Conservation (phyloP, 805 yeast genomes). For the Martiniozyma abietophila region DNA sequence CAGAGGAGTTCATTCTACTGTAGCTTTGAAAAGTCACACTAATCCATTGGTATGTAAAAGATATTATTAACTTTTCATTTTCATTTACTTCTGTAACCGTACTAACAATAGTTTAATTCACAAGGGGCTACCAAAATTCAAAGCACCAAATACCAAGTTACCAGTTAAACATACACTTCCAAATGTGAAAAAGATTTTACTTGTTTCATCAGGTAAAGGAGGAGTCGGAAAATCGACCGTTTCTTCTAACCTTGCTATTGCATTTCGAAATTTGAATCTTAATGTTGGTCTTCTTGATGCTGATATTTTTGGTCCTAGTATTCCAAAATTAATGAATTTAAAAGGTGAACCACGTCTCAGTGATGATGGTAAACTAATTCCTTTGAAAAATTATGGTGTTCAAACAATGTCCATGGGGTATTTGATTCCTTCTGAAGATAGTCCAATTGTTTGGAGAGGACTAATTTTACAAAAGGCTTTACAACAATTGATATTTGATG, state of each 20-base stretch:
- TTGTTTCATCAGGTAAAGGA: slow-evolving; percentile 72
- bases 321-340: slow-evolving; percentile 64
- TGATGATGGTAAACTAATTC: slow-evolving; percentile 45
- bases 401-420: slow-evolving; percentile 90
- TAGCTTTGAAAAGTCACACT: slow-evolving; percentile 26
- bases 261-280: slow-evolving; percentile 43
- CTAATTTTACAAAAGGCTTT: slow-evolving; percentile 80
- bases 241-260: slow-evolving; percentile 57
- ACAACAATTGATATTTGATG: slow-evolving; percentile 77
- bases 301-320: slow-evolving; percentile 78
- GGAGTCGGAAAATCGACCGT: slow-evolving; percentile 80
- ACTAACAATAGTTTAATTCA: slow-evolving; percentile 7
- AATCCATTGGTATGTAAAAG: slow-evolving; percentile 43
- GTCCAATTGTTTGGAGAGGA: slow-evolving; percentile 80
- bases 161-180: slow-evolving; percentile 49
- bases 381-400: slow-evolving; percentile 64
- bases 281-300: slow-evolving; percentile 67
- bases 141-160: slow-evolving; percentile 36
- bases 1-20: slow-evolving; percentile 4
- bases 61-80: background rate
- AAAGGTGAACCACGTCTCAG: slow-evolving; percentile 59
- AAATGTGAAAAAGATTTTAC: slow-evolving; percentile 50
- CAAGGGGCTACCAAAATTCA: slow-evolving; percentile 36
- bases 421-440: slow-evolving; percentile 52
- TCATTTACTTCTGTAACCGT: background rate